These are phyloP conservation scores for Pythium sp. DNA, from an alignment of 352 stramenopile species.

Conservation along the genomic window DNA sequence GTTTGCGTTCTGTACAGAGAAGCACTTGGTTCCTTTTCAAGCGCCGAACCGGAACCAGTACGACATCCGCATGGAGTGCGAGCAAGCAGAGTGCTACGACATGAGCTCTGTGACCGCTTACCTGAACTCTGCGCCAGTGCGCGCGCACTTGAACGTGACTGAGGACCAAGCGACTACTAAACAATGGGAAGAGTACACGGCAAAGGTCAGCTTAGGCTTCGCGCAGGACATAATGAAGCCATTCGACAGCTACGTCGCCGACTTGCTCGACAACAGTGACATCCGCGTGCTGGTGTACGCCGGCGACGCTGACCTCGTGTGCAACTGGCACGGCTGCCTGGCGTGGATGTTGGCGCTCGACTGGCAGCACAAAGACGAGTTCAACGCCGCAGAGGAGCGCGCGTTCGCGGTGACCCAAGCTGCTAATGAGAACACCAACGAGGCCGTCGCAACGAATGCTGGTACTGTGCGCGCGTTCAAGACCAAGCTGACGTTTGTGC, in stretches of 20 bases:
- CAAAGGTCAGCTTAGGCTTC: conserved; percentile 88
- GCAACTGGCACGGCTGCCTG: conserved; percentile 94
- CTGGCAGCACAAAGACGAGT: conserved; percentile 66
- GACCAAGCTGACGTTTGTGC: conserved; percentile 88
- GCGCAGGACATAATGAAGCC: background rate
- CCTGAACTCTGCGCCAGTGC: conserved; percentile 10
- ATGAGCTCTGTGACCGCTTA: conserved; percentile 6
- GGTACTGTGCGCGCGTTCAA: conserved; percentile 45
- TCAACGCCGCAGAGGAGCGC: conserved; percentile 53
- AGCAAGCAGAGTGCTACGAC: conserved; percentile 12
- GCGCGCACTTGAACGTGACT: conserved; percentile 18
- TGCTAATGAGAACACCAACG: conserved; percentile 4
- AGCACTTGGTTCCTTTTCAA: background rate
- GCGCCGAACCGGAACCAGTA: conserved; percentile 46
- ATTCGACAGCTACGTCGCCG: conserved; percentile 58
- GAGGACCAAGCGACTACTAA: conserved; percentile 12
- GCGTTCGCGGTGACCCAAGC: conserved; percentile 20
- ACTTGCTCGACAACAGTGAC: conserved; percentile 76
- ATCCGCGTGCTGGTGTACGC: conserved; percentile 92
- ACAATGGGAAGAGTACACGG: conserved; percentile 91
- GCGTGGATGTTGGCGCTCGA: conserved; percentile 91
- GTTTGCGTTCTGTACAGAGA: conserved; percentile 1
- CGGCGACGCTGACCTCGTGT: conserved; percentile 95
- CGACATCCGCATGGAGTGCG: conserved; percentile 40
- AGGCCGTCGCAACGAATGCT: conserved; percentile 7